Conservation (phyloP, 208 protist species). For the Crithidia sp. region DNA sequence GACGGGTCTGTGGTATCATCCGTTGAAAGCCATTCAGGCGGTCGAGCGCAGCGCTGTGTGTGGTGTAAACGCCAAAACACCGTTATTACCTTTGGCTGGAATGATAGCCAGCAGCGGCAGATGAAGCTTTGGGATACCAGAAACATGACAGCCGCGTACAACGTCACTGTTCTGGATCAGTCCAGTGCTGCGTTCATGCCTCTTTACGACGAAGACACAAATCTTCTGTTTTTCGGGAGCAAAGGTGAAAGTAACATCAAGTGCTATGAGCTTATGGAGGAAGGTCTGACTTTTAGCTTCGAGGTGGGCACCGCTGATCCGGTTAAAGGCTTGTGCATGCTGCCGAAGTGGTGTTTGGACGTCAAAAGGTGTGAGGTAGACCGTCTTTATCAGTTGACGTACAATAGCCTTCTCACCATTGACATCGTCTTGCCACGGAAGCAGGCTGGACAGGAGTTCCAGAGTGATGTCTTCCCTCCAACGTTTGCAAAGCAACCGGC, state of each 20-base stretch:
- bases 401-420: slow-evolving; percentile 80
- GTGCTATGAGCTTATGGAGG: slow-evolving; percentile 94
- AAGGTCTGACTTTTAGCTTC: slow-evolving; percentile 69
- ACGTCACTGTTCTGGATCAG: slow-evolving; percentile 82
- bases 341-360: slow-evolving; percentile 92
- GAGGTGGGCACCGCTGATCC: slow-evolving; percentile 73
- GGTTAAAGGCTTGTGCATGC: slow-evolving; percentile 85
- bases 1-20: slow-evolving; percentile 43
- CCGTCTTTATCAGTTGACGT: slow-evolving; percentile 89
- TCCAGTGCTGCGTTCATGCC: slow-evolving; percentile 93
- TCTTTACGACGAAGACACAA: slow-evolving; percentile 95
- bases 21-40: slow-evolving; percentile 73
- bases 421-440: slow-evolving; percentile 95
- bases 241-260: slow-evolving; percentile 96
- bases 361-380: slow-evolving; percentile 86
- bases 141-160: slow-evolving; percentile 45
- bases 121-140: slow-evolving; percentile 93
- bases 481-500: slow-evolving; percentile 70
- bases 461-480: slow-evolving; percentile 79
- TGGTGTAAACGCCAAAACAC: slow-evolving; percentile 87
- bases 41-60: slow-evolving; percentile 84
- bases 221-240: slow-evolving; percentile 94
- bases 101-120: slow-evolving; percentile 86
- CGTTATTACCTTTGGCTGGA: slow-evolving; percentile 94
- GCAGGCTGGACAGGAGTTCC: slow-evolving; percentile 61